Conservation (phyloP, 1,284 basidiomycete species). For the Cutaneotrichosporon cavernicola region DNA sequence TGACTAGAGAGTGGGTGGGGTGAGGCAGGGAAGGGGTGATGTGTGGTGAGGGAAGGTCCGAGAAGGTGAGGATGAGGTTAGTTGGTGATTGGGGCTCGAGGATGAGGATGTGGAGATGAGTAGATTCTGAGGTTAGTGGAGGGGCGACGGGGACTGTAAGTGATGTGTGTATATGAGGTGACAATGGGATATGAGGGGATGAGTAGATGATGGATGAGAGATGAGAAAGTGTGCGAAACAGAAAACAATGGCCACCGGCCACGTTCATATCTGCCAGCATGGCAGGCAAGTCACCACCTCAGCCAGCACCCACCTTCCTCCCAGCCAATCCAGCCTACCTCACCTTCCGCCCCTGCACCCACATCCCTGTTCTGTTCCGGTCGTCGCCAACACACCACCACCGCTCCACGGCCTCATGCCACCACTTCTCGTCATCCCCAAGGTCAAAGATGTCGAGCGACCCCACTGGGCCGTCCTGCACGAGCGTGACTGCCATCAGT, state of each 20-base stretch:
- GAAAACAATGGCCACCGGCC: neutral
- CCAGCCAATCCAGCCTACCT: neutral
- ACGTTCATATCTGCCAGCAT: neutral
- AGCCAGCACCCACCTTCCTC: neutral
- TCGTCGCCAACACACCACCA: constrained; percentile 81
- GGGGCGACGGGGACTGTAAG: neutral
- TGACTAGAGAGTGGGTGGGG: too few relatives aligned
- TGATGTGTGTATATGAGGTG: neutral
- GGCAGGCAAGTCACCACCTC: neutral
- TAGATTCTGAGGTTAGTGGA: neutral
- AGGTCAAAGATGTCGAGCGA: constrained; percentile 63
- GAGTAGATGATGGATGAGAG: neutral
- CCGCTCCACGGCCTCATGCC: constrained; percentile 68
- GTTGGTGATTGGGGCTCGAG: neutral
- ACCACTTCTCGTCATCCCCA: constrained; percentile 42
- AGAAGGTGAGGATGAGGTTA: constrained; percentile 1
- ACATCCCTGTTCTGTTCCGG: constrained; percentile 65
- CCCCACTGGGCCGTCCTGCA: constrained; percentile 53
- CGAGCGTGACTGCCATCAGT: constrained; percentile 27
- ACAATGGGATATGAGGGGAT: neutral
- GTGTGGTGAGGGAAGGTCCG: neutral
- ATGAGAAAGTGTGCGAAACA: neutral
- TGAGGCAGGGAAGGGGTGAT: neutral
- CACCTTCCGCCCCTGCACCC: constrained; percentile 64
- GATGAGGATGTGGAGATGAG: neutral